Conservation (phyloP, 805 yeast genomes). For the Saturnispora kantuleensis region DNA sequence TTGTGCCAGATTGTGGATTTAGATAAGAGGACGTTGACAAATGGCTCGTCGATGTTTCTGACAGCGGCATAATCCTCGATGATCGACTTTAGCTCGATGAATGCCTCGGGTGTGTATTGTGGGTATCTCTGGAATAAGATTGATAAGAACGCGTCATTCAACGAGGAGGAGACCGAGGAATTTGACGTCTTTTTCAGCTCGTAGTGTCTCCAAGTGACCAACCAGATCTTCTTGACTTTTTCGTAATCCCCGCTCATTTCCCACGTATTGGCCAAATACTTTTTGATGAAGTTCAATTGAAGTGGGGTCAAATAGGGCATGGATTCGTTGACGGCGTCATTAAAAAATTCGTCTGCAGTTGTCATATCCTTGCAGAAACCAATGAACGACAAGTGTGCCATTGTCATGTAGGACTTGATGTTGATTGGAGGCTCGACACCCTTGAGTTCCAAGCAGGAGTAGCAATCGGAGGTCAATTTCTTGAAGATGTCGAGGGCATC, state of each 20-base stretch:
- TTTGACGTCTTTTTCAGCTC: constrained; percentile 39
- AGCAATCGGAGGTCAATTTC: constrained; percentile 44
- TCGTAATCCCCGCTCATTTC: constrained; percentile 47
- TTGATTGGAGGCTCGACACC: constrained; percentile 28
- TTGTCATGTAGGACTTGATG: constrained; percentile 47
- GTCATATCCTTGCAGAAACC: constrained; percentile 66
- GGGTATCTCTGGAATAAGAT: constrained; percentile 56
- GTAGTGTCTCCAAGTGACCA: constrained; percentile 47
- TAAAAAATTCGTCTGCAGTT: constrained; percentile 65
- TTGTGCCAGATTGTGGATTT: constrained; percentile 61
- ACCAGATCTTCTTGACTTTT: constrained; percentile 53
- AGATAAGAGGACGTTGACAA: constrained; percentile 65
- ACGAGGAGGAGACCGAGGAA: constrained; percentile 62
- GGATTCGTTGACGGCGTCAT: constrained; percentile 56
- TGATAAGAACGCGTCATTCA: constrained; percentile 59
- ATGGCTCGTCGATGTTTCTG: constrained; percentile 65
- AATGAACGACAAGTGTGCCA: constrained; percentile 68
- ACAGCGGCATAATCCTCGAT: constrained; percentile 46
- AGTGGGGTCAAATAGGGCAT: constrained; percentile 65
- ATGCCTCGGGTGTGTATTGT: constrained; percentile 43
- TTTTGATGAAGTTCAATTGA: constrained; percentile 65
- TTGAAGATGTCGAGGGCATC: constrained; percentile 59
- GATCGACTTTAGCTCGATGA: constrained; percentile 44
- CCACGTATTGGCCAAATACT: constrained; percentile 53
- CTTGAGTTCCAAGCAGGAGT: constrained; percentile 24